Evolutionary conservation across 495 filamentous ascomycete genomes (phyloP), one percentile per base, ranked within the genome.

Genomic region (Hypoxylon crocopeplum): DNA sequence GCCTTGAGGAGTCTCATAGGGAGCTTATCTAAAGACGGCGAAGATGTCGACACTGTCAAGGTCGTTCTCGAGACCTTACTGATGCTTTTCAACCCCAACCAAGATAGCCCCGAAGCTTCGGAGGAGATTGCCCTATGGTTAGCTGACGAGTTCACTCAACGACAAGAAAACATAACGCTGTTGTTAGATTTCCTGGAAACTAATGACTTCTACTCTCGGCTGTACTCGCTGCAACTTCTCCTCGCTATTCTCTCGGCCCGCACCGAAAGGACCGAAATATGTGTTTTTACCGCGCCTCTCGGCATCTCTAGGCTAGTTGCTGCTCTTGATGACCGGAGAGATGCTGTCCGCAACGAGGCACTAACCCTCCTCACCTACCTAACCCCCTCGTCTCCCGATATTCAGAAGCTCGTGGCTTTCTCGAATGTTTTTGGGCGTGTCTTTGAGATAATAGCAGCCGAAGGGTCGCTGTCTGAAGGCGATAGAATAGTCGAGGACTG

Each of bases 61-160:
- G 85, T 95, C 53, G 89, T 94, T 52, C 77, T 98, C 59, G 94
- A 98, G 81, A 98, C 94, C 41, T 77, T 98, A 65, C 78, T 98
- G 74, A 91, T 92, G 87, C 84, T 98, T 33, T 98, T 97, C 75
- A 82, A 66, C 55, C 80, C 81, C 15, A 81, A 83, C 60, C 72
- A 77, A 42, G 74, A 77, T 51, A 84, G 82, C 59, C 91, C 92
- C 44, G 94, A 98, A 81, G 92, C 94, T 34, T 96, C 92, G 11
- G 95, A 97, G 53, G 94, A 98, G 71, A 95, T 98, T 68, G 90
- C 91, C 21, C 83, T 97, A 5, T 98, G 93, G 93, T 82, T 98
- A 48, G 93, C 94, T 40, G 94, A 98, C 75, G 93, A 97, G 71
- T 98, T 98, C 66, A 98, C 95, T 24, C 92, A 96, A 82, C 89